Evolutionary conservation across 2,329 filamentous ascomycete genomes (phyloP).

Genomic region (Beauveria pseudobassiana): DNA sequence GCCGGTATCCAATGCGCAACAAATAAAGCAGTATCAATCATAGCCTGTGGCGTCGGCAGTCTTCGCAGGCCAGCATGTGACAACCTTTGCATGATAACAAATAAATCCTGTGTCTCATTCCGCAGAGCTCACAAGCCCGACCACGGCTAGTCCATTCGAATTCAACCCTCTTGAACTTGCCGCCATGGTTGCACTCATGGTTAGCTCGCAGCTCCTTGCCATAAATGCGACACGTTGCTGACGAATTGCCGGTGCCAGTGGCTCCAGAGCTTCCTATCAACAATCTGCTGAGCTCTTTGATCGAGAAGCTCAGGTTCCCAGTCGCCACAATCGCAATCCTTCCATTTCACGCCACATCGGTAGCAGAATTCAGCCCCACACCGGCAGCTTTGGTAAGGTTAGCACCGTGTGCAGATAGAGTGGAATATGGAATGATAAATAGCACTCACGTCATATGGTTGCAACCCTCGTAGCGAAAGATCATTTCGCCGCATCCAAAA

Average conservation of each 20-base stretch:
- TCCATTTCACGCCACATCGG: slow-evolving; percentile 12
- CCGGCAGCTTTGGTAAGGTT: slow-evolving; percentile 1
- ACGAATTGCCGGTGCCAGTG: slow-evolving; percentile 7
- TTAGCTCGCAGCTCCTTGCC: slow-evolving; percentile 6
- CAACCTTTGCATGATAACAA: slow-evolving; percentile 11
- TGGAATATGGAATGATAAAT: not conserved
- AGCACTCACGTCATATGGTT: slow-evolving; percentile 13
- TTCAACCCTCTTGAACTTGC: slow-evolving; percentile 9
- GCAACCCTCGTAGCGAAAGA: slow-evolving; percentile 10
- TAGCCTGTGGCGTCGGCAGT: not conserved
- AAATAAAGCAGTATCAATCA: not conserved
- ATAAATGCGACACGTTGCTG: slow-evolving; percentile 2
- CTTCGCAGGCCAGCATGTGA: slow-evolving; percentile 3
- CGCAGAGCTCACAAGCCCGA: slow-evolving; percentile 5
- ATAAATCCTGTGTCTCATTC: slow-evolving; percentile 3
- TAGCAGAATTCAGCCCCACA: slow-evolving; percentile 12
- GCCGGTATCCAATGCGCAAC: not conserved
- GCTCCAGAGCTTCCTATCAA: slow-evolving; percentile 11
- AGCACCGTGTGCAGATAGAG: not conserved
- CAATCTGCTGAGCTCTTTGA: slow-evolving; percentile 11
- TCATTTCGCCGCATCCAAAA: slow-evolving; percentile 11
- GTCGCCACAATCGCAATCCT: slow-evolving; percentile 10
- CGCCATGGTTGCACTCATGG: slow-evolving; percentile 5
- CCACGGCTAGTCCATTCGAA: not conserved
- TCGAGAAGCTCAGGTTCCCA: slow-evolving; percentile 9